Conservation (phyloP, 805 yeast genomes). For the Saccharomycopsis schoenii region DNA sequence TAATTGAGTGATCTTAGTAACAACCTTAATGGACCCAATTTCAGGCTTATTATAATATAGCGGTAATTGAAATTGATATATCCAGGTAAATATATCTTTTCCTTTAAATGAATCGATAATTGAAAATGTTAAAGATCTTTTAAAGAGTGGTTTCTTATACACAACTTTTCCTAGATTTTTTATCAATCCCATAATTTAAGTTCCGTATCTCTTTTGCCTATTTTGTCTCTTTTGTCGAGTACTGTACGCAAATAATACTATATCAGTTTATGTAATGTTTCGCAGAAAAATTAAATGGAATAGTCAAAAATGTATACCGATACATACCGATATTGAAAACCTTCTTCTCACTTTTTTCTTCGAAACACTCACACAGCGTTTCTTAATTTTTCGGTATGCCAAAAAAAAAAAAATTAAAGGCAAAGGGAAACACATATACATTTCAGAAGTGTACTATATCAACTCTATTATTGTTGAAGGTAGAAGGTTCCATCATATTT, state of each 20-base stretch:
- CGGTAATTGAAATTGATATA: constrained; percentile 12
- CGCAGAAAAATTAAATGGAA: too few relatives aligned
- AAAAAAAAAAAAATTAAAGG: neutral
- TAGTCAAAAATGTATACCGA: too few relatives aligned
- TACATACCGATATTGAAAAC: too few relatives aligned
- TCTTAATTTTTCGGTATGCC: neutral
- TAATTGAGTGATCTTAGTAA: constrained; percentile 11
- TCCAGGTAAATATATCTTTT: constrained; percentile 14
- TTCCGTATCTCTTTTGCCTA: neutral
- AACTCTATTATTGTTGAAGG: neutral
- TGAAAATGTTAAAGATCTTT: neutral
- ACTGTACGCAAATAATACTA: too few relatives aligned
- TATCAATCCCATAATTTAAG: neutral
- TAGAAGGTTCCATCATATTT: neutral
- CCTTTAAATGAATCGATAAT: constrained; percentile 14
- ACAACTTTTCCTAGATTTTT: neutral
- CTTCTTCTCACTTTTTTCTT: too few relatives aligned
- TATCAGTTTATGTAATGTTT: too few relatives aligned
- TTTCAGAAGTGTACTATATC: neutral
- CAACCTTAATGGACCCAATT: constrained; percentile 9
- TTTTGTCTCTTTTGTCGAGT: too few relatives aligned
- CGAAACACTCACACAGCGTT: too few relatives aligned
- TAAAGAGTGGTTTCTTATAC: neutral
- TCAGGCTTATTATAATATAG: constrained; percentile 5
- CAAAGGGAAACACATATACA: too few relatives aligned